phyloP scores from a whole-genome alignment of 2,329 filamentous ascomycete genomes.

The Calonectria multiphialidica region DNA sequence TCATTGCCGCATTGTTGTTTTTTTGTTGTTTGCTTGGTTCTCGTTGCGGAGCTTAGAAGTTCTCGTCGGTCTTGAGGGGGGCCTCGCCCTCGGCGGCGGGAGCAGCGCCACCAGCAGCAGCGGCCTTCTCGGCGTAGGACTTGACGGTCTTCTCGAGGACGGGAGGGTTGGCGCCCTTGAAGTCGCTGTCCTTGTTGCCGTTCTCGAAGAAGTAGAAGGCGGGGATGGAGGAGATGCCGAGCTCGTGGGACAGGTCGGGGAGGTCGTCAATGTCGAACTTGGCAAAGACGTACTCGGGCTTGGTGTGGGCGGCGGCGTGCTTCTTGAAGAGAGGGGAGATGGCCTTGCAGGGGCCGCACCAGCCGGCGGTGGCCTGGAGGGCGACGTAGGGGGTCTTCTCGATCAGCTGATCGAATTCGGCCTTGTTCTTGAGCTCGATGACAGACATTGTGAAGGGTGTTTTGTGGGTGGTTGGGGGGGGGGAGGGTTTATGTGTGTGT shows the following conservation, averaged over 20 bases:
- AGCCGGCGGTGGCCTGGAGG: conserved; percentile 70
- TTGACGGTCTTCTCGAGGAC: conserved; percentile 47
- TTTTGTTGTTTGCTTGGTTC: neutral
- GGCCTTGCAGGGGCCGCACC: conserved; percentile 72
- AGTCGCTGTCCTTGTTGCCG: conserved; percentile 59
- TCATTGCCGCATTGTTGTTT: no score
- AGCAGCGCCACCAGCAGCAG: conserved; percentile 37
- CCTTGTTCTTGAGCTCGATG: conserved; percentile 54
- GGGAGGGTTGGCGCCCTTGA: conserved; percentile 54
- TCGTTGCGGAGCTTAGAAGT: conserved; percentile 18
- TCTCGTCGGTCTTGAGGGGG: conserved; percentile 26
- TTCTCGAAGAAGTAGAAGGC: conserved; percentile 72
- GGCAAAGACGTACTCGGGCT: conserved; percentile 64
- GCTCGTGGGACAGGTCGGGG: conserved; percentile 61
- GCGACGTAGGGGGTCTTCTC: conserved; percentile 62
- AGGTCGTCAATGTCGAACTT: conserved; percentile 71
- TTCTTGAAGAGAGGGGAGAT: conserved; percentile 67
- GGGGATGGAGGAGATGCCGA: conserved; percentile 68
- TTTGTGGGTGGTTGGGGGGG: no score
- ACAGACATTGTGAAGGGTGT: conserved; percentile 45
- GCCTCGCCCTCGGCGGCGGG: conserved; percentile 14
- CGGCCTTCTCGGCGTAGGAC: conserved; percentile 40
- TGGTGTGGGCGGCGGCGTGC: conserved; percentile 54
- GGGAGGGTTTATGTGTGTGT: conserved; percentile 31
- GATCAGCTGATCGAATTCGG: conserved; percentile 64